Evolutionary conservation across 192 early-diverging fungal genomes (phyloP), one percentile per base, ranked within the genome.

Genomic region (Podila horticola): DNA sequence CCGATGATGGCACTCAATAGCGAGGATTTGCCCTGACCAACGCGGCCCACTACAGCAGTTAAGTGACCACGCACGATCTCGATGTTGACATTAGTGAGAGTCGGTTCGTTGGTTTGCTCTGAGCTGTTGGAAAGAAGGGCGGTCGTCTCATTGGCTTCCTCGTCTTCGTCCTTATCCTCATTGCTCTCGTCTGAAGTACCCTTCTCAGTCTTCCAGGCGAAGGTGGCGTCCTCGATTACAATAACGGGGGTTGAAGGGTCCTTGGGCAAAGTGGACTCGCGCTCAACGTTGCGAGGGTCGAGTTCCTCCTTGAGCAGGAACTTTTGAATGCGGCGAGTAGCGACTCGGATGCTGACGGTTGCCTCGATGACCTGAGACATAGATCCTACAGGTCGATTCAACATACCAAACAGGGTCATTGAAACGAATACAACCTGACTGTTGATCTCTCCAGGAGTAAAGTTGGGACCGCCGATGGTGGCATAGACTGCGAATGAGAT

Each of bases 341-440:
- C 89, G 7, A 97, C 97, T 10, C 84, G 88, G 7, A 96, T 88
- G 52, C 95, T 92, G 17, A 96, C 87, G 0, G 90, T 74, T 1
- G 91, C 79, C 9, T 90, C 88, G 20, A 97, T 90, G 11, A 97
- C 89, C 49, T 69, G 85, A 0, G 96, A 94, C 69, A 98, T 93
- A 29, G 91, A 84, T 33, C 86, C 66, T 11, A 98, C 82, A 58
- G 98, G 96, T 84, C 95, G 93, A 79, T 91, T 90, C 41, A 98
- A 83, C 48, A 97, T 82, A 81, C 94, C 94, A 87, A 99, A 97
- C 20, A 99, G 83, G 5, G 93, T 85, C 50, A 99, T 83, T 2
- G 94, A 90, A 8, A 96, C 96, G 83, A 98, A 98, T 0, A 94
- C 91, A 58, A 93, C 74, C 69, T 89, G 84, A 17, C 90, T 83